These are phyloP conservation scores for Euphorbia tirucalli DNA, from an alignment of 345 rosid species.

Conservation along the genomic window DNA sequence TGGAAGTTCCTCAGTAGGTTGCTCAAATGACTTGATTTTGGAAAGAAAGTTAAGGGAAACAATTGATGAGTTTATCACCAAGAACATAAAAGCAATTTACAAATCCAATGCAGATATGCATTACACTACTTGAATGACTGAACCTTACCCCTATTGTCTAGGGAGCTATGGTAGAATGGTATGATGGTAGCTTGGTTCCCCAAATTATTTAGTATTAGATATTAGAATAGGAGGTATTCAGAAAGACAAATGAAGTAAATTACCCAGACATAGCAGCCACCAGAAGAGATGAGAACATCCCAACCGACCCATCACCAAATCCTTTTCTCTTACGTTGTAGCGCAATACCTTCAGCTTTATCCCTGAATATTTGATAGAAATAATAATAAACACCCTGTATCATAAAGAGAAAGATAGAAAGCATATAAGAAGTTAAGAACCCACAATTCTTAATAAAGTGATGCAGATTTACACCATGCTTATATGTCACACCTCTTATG, in stretches of 20 bases:
- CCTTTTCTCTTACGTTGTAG: conserved; percentile 55
- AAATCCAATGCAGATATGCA: neutral
- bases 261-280: conserved; percentile 98
- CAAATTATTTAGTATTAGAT: neutral
- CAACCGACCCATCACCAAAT: conserved; percentile 93
- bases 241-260: conserved; percentile 3
- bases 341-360: conserved; percentile 73
- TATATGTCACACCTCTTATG: neutral
- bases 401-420: conserved; percentile 37
- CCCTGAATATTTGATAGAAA: conserved; percentile 99
- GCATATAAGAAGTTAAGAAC: conserved; percentile 38
- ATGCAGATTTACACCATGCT: neutral
- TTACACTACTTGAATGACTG: neutral
- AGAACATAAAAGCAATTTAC: neutral
- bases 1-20: neutral
- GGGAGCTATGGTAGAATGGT: neutral
- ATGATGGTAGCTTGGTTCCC: neutral
- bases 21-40: neutral
- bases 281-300: conserved; percentile 83
- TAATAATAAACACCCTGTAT: conserved; percentile 98
- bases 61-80: neutral
- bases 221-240: neutral
- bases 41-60: neutral
- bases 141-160: neutral
- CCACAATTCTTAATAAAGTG: conserved; percentile 15